Base-by-base conservation (phyloP, 805 yeast genomes). In the Spathaspora passalidarum region DNA sequence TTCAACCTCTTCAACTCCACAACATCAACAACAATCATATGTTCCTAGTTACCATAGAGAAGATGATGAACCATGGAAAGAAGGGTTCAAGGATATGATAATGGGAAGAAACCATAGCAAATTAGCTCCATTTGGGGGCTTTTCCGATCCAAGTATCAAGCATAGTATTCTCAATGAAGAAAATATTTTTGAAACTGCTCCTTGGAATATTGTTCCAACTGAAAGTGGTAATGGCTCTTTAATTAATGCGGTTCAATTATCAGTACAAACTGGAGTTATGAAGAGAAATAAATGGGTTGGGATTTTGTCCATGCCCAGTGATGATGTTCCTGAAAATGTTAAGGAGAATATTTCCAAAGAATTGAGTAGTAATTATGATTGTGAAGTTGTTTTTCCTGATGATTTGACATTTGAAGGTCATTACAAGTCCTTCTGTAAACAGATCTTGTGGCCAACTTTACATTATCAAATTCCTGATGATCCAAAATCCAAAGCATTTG, bases 391-490 rank as follows among this genome's bases (percentile, higher is more conserved):
- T 2, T 81, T 80, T 48, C 82, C 92, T 2, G 80, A 79, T 53
- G 98, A 94, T 63, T 66, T 80, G 23, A 82, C 89, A 1, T 88
- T 89, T 56, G 86, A 86, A 57, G 97, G 97, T 17, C 96, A 91
- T 60, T 94, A 94, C 64, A 82, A 81, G 47, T 87, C 88, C 43
- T 94, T 86, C 63, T 92, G 97, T 64, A 94, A 94, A 65, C 95
- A 91, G 58, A 88, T 94, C 34, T 70, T 94, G 50, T 94, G 98
- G 98, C 99, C 99, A 25, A 88, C 97, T 2, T 76, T 94, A 51
- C 84, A 80, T 55, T 94, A 94, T 61, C 97, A 92, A 63, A 88
- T 92, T 32, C 98, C 98, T 0, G 98, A 94, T 63, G 84, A 91
- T 59, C 95, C 97, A 43, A 88, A 86, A 55, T 84, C 96, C 1